phyloP scores from a whole-genome alignment of 78 protist species.

The Pelomyxa schiedti region DNA sequence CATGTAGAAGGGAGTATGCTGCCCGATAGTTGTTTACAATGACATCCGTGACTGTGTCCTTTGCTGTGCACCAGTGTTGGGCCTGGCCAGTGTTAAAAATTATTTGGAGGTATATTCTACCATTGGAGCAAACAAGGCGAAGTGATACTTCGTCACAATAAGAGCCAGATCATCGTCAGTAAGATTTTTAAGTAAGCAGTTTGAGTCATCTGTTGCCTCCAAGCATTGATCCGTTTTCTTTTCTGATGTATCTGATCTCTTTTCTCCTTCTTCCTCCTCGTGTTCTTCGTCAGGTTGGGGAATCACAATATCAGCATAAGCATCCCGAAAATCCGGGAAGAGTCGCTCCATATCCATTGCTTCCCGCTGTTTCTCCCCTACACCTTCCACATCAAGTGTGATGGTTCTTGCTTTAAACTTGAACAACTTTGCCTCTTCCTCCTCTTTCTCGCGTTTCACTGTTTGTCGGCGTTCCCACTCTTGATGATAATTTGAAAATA shows the following conservation, averaged over 20 bases:
- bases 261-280: background rate
- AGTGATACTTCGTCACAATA: too few species aligned
- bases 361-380: conserved; percentile 33
- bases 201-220: background rate
- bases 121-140: too few species aligned
- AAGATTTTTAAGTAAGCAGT: too few species aligned
- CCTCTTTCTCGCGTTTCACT: conserved; percentile 11
- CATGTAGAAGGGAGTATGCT: too few species aligned
- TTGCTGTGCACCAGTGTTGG: too few species aligned
- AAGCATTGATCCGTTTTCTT: background rate
- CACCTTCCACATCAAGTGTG: conserved; percentile 39
- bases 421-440: conserved; percentile 16
- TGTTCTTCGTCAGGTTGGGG: background rate
- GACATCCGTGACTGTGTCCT: too few species aligned
- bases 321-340: conserved; percentile 51
- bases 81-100: too few species aligned
- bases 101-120: too few species aligned
- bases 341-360: conserved; percentile 15
- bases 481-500: conserved; percentile 28
- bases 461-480: conserved; percentile 38
- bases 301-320: conserved; percentile 31
- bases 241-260: conserved; percentile 10
- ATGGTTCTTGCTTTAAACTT: conserved; percentile 23
- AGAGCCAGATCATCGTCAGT: too few species aligned
- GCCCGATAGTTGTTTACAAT: too few species aligned